Base-by-base conservation (phyloP, 495 filamentous ascomycete species). In the Aspergillus bridgeri region DNA sequence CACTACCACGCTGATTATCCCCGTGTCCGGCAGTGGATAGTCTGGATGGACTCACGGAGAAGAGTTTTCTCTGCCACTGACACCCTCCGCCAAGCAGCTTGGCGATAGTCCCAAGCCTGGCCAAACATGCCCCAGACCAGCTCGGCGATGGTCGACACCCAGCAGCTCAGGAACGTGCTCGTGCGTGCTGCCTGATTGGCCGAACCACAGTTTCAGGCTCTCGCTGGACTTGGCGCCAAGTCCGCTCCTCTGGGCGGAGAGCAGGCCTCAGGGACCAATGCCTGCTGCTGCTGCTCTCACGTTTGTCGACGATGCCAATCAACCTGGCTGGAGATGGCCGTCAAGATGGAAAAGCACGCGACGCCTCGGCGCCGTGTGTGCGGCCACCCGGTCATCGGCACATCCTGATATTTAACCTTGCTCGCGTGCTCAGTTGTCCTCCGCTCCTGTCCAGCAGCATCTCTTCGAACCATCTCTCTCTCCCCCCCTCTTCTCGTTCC, bases 231-330 rank as follows among this genome's bases (percentile, higher is more conserved):
- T 15, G 47, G 51, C 51, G 61, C 62, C 62, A 64, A 64, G 54
- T 60, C 61, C 62, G 62, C 58, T 64, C 58, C 55, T 60, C 51
- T 48, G 9, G 46, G 58, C 33, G 38, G 24, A n/a, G 13, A 13
- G 11, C 20, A 53, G 7, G 27, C 38, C 24, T 19, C n/a, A 7
- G 38, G 38, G 51, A 50, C 61, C 62, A 59, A 58, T 64, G 58
- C 43, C 42, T 29, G 48, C 29, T 25, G n/a, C 20, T 6, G 27
- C 22, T 33, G 27, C 19, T 23, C 42, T 60, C 62, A 64, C 62
- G 51, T 64, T 64, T 58, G 33, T 51, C 20, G 29, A 54, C 17
- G 6, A 20, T 45, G 7, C 42, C 52, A 54, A 46, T 45, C 29
- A 11, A 3, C 24, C 5, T 15, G 13, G 42, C 17, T 38, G 4